Conservation (phyloP, 208 protist species). For the Leishmania major region DNA sequence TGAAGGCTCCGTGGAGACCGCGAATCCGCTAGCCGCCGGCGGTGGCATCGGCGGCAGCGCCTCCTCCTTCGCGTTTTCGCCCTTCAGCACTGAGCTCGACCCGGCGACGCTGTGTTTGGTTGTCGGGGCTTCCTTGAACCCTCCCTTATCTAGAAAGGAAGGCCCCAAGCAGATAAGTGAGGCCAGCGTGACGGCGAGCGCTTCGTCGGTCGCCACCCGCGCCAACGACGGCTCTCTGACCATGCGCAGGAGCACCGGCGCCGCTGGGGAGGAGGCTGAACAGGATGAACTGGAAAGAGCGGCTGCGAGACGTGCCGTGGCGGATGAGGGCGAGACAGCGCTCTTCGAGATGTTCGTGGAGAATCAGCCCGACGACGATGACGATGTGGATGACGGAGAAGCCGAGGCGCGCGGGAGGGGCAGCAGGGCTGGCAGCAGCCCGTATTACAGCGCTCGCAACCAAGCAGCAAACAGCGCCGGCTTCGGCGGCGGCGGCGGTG, state of each 20-base stretch:
- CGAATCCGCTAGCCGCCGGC: not conserved
- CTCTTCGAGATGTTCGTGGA: slow-evolving; percentile 62
- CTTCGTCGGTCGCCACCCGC: not conserved
- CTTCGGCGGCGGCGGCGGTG: not conserved
- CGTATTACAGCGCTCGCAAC: not conserved
- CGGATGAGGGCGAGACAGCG: slow-evolving; percentile 31
- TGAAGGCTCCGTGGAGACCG: not conserved
- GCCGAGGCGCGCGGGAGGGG: not conserved
- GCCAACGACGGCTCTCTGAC: not conserved
- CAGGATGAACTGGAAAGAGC: not conserved
- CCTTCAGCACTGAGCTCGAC: slow-evolving; percentile 8
- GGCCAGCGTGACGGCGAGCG: not conserved
- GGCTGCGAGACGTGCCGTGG: not conserved
- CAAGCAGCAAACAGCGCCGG: not conserved
- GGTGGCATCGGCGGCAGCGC: not conserved
- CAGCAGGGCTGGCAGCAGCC: not conserved
- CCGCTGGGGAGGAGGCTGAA: not conserved
- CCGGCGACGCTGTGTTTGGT: slow-evolving; percentile 9
- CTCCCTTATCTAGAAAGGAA: not conserved
- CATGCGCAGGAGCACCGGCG: not conserved
- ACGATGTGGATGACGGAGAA: slow-evolving; percentile 14
- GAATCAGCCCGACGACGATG: slow-evolving; percentile 28
- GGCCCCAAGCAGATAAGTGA: not conserved
- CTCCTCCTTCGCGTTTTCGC: not conserved
- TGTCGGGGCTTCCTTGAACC: not conserved